Evolutionary conservation across 352 stramenopile genomes (phyloP), one percentile per base, ranked within the genome.

Genomic region (Phytophthora lateralis): DNA sequence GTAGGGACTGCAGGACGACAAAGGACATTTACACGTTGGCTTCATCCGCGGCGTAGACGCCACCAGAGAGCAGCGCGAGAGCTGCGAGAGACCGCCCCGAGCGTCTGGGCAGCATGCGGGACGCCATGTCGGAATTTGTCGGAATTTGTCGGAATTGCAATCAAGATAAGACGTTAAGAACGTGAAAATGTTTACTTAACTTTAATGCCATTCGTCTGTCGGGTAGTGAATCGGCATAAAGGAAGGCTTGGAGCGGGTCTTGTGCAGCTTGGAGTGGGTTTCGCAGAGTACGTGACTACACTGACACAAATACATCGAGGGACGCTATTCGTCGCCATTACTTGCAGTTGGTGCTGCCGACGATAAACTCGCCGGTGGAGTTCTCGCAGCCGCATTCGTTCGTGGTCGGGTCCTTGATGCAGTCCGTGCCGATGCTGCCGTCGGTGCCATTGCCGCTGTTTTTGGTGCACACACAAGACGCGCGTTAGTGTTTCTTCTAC

Each of bases 1-100:
- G 27, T 44, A 29, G 14, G 26, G 32, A 57, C 10, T n/a, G 26
- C 21, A 8, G 26, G 15, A 35, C 17, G 32, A 12, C 12, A 45
- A 30, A 18, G 21, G 20, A 11, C 21, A 66, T 50, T 35, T 75
- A 91, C 82, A 73, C 66, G 54, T 88, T 86, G 29, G 60, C 38
- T 27, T 80, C 53, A 46, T 92, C 83, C 0, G 66, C 46, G 1
- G 55, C 57, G 57, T 86, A 90, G 29, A 53, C 46, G 7, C 54
- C 63, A 12, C 63, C 75, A 1, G 66, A 71, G 21, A 82, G 34
- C 38, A 72, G 34, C 2, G 60, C 53, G 24, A 70, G 65, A 6
- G 59, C 71, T 24, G 50, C 49, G 12, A 84, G 59, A 12, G 66
- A 57, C 2, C 55, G 50, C 18, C 24, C 46, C 15, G 49, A 9